phyloP scores from a whole-genome alignment of 352 stramenopile genomes.

The Phytophthora capsici region DNA sequence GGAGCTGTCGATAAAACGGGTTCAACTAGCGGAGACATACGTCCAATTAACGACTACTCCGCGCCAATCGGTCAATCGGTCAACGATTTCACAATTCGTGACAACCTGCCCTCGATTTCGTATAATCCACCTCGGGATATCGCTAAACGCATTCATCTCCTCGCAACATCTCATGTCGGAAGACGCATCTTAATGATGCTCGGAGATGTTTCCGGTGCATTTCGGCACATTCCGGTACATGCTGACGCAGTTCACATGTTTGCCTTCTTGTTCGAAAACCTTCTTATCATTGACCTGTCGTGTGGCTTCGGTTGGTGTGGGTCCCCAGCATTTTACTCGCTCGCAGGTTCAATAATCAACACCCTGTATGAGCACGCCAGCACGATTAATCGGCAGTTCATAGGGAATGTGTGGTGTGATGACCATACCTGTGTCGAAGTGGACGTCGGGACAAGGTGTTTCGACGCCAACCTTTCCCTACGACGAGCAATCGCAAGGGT shows the following conservation, averaged over 20 bases:
- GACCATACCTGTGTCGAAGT: conserved; percentile 31
- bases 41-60: conserved; percentile 29
- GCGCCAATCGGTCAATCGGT: conserved; percentile 7
- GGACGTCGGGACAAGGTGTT: neutral
- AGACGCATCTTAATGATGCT: conserved; percentile 22
- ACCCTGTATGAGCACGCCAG: conserved; percentile 11
- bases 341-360: conserved; percentile 28
- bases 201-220: conserved; percentile 35
- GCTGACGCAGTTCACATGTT: conserved; percentile 36
- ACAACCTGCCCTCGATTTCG: conserved; percentile 8
- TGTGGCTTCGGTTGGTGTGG: conserved; percentile 29
- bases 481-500: conserved; percentile 23
- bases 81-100: conserved; percentile 14
- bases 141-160: conserved; percentile 12
- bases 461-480: conserved; percentile 15
- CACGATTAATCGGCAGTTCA: neutral
- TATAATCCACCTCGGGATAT: conserved; percentile 37
- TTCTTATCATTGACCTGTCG: conserved; percentile 28
- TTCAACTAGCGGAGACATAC: too few species aligned
- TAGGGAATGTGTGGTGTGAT: conserved; percentile 32
- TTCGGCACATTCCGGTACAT: conserved; percentile 36
- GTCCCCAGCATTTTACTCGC: conserved; percentile 32
- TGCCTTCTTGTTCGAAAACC: conserved; percentile 15
- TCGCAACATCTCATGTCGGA: conserved; percentile 7
- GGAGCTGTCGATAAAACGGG: neutral